Evolutionary conservation across 1,284 basidiomycete genomes (phyloP).

Genomic region (Meira nashicola): DNA sequence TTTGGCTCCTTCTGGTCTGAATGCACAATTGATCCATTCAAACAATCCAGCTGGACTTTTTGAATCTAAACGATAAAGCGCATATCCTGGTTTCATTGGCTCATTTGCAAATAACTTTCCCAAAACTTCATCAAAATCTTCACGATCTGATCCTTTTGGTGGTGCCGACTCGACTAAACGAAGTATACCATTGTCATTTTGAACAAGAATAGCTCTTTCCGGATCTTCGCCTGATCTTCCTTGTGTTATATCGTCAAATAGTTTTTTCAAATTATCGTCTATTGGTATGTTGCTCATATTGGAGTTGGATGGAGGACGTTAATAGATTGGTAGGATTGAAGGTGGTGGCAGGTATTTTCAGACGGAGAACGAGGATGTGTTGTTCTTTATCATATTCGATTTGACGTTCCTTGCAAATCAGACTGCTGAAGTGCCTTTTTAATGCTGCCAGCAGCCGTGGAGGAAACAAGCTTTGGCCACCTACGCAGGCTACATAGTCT

Average conservation of each 20-base stretch:
- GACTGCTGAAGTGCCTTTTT: no score
- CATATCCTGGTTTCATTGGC: constrained; percentile 37
- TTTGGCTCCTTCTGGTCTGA: constrained; percentile 41
- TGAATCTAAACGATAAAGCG: constrained; percentile 38
- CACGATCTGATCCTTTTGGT: constrained; percentile 24
- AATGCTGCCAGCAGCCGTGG: background rate
- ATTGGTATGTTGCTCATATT: constrained; percentile 7
- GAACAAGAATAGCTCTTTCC: constrained; percentile 34
- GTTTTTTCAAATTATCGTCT: background rate
- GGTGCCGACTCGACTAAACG: constrained; percentile 22
- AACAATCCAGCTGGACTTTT: constrained; percentile 36
- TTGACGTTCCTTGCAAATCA: no score
- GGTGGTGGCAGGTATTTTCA: no score
- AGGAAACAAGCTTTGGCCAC: no score
- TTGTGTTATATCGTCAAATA: constrained; percentile 5
- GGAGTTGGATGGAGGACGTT: background rate
- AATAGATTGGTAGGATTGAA: no score
- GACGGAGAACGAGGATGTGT: no score
- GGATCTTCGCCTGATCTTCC: constrained; percentile 16
- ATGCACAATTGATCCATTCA: constrained; percentile 45
- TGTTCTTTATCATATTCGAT: no score
- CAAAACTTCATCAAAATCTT: constrained; percentile 29
- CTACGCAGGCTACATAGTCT: no score
- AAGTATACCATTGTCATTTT: constrained; percentile 32
- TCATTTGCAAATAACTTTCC: constrained; percentile 32